Conservation (phyloP, 2,329 filamentous ascomycete species). For the Calycina marina region DNA sequence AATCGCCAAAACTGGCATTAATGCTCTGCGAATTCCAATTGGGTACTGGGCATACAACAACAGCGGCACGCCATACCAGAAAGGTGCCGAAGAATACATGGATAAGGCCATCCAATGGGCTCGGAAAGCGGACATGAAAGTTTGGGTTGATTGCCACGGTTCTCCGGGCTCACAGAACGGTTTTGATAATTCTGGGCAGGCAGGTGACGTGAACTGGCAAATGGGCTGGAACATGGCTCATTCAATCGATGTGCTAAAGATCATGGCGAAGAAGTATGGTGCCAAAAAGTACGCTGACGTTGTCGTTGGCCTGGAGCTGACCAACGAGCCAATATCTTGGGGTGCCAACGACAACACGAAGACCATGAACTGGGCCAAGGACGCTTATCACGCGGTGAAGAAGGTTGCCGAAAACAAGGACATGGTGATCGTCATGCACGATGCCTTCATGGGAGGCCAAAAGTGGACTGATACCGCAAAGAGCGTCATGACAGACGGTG, state of each 20-base stretch:
- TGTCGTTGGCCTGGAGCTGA: conserved; percentile 26
- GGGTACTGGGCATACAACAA: conserved; percentile 44
- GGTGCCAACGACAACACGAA: conserved; percentile 22
- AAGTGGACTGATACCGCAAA: conserved; percentile 22
- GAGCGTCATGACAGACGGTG: conserved; percentile 4
- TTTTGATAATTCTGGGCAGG: conserved; percentile 43
- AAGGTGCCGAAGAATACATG: conserved; percentile 34
- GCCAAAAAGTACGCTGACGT: conserved; percentile 25
- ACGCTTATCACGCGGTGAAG: conserved; percentile 23
- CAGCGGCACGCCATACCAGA: conserved; percentile 31
- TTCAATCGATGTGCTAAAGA: conserved; percentile 24
- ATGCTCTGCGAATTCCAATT: conserved; percentile 41
- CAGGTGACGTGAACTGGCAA: conserved; percentile 29
- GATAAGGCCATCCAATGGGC: conserved; percentile 41
- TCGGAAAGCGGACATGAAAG: conserved; percentile 31
- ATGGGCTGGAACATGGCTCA: conserved; percentile 20
- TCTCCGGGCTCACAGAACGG: conserved; percentile 41
- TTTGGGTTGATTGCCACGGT: conserved; percentile 42
- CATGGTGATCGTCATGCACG: conserved; percentile 26
- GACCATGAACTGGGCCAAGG: conserved; percentile 23
- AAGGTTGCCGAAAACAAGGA: conserved; percentile 20
- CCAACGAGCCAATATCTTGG: conserved; percentile 27
- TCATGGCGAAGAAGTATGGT: conserved; percentile 27
- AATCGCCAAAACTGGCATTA: conserved; percentile 38
- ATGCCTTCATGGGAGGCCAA: conserved; percentile 22